Conservation (phyloP, 1,139 yeast genomes). For the Scheffersomyces quercinus region DNA sequence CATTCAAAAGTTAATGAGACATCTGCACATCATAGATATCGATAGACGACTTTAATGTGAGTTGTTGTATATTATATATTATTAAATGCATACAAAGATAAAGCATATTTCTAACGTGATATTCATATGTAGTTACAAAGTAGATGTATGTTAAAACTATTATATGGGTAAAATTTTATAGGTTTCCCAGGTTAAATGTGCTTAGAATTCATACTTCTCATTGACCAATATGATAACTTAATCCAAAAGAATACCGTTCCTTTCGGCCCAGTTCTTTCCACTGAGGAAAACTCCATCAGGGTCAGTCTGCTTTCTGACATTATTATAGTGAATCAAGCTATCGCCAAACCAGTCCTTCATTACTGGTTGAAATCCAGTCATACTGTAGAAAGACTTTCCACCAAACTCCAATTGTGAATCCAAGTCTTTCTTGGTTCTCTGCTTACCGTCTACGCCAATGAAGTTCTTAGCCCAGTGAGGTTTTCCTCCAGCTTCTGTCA, state of each 20-base stretch:
- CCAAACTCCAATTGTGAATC: conserved; percentile 41
- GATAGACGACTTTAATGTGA: too few species aligned
- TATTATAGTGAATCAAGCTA: conserved; percentile 59
- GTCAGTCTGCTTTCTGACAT: conserved; percentile 65
- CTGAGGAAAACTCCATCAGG: conserved; percentile 81
- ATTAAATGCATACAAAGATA: not conserved
- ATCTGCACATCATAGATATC: too few species aligned
- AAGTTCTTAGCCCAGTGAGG: conserved; percentile 99
- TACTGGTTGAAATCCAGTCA: conserved; percentile 75
- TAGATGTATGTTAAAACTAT: not conserved
- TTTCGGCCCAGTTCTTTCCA: conserved; percentile 73
- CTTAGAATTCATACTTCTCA: too few species aligned
- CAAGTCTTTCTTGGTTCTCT: conserved; percentile 39
- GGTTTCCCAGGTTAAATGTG: too few species aligned
- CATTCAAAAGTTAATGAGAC: conserved; percentile 37
- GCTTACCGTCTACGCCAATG: conserved; percentile 57
- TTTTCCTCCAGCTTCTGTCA: conserved; percentile 80
- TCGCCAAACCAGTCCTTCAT: conserved; percentile 82
- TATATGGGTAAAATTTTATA: too few species aligned
- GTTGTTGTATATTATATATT: not conserved
- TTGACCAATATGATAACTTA: conserved; percentile 6
- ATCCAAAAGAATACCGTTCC: conserved; percentile 65
- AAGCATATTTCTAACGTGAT: not conserved
- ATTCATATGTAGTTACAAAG: not conserved
- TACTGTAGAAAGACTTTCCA: conserved; percentile 61